Evolutionary conservation across 139 green algal genomes (phyloP).

Genomic region (Chlorella ohadii): DNA sequence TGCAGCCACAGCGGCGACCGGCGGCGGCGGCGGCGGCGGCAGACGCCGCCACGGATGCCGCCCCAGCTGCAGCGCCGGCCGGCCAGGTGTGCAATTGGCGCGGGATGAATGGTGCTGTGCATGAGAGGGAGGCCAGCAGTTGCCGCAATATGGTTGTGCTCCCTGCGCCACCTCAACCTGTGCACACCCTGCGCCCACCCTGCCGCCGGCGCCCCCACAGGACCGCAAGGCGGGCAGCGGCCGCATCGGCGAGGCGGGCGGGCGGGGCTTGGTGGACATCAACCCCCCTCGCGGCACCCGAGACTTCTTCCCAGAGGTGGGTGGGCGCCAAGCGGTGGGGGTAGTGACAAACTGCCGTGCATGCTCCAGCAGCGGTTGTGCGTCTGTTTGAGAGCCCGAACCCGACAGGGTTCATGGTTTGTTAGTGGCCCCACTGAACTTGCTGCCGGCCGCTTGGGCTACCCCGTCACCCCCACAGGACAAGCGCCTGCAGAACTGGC

Average conservation of each 20-base stretch:
- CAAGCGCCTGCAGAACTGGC: slow-evolving; percentile 92
- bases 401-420: too few relatives aligned
- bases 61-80: background rate
- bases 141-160: too few relatives aligned
- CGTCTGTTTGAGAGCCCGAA: too few relatives aligned
- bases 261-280: slow-evolving; percentile 61
- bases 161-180: too few relatives aligned
- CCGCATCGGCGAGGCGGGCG: background rate
- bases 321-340: too few relatives aligned
- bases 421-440: too few relatives aligned
- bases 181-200: background rate
- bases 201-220: background rate
- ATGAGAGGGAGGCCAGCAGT: too few relatives aligned
- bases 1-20: background rate
- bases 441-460: too few relatives aligned
- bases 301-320: slow-evolving; percentile 91
- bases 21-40: background rate
- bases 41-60: background rate
- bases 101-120: too few relatives aligned
- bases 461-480: slow-evolving; percentile 52
- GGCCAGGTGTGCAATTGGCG: background rate
- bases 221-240: slow-evolving; percentile 46
- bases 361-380: too few relatives aligned
- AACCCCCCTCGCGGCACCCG: slow-evolving; percentile 81
- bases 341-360: too few relatives aligned